Evolutionary conservation across 768 basidiomycete species (phyloP).

Genomic region (Exidia glandulosa): DNA sequence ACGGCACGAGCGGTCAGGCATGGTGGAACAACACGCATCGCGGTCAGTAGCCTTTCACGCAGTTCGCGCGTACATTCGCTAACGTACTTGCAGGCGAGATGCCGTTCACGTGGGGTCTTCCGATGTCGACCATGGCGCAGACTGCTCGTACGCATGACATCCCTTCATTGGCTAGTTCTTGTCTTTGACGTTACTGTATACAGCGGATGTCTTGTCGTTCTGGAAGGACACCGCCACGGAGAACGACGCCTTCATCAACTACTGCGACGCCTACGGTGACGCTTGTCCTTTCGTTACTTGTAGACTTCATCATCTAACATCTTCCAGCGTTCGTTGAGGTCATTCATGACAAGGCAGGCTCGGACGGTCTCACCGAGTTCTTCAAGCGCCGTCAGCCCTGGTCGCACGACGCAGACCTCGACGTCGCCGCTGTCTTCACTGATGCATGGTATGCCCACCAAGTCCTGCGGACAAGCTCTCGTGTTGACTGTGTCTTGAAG

Average conservation of each 20-base stretch:
- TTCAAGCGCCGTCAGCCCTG: neutral
- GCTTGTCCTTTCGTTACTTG: no score
- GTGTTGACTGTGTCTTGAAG: no score
- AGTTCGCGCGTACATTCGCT: neutral
- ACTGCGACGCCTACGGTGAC: neutral
- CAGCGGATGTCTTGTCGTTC: no score
- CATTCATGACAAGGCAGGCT: neutral
- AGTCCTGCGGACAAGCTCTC: no score
- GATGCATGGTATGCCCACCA: no score
- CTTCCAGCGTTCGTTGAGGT: neutral
- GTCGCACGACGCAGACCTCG: neutral
- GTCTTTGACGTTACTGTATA: no score
- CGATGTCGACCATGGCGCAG: neutral
- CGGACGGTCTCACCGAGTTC: neutral
- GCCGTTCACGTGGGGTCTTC: neutral
- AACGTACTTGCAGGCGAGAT: neutral
- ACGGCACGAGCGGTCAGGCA: neutral
- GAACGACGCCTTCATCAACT: neutral
- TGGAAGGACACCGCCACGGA: neutral
- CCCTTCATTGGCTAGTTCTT: no score
- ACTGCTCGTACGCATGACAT: no score
- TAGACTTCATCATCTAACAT: neutral
- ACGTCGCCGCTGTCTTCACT: neutral
- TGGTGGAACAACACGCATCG: neutral
- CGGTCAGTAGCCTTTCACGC: neutral